Evolutionary conservation across 768 basidiomycete species (phyloP), one percentile per base, ranked within the genome.

Genomic region (Leccinum subtestaceum): DNA sequence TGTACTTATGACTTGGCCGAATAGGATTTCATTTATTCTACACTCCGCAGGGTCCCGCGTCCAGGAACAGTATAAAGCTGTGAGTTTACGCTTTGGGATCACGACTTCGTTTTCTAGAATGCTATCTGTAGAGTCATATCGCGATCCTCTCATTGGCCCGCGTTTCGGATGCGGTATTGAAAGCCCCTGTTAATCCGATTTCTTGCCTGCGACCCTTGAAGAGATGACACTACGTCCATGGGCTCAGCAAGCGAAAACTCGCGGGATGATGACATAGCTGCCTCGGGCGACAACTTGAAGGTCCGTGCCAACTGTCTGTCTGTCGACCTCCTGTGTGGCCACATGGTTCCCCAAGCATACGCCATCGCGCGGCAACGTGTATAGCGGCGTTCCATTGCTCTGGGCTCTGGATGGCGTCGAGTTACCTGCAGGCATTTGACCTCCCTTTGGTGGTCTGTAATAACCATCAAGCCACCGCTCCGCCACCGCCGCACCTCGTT

Each of bases 401-500:
- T 63, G 62, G 64, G 50, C 25, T 47, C 40, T 53, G n/a, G 10
- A 59, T 53, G 59, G 59, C 53, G 52, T 66, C 46, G 62, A 55
- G n/a, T n/a, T 55, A 31, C 58, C 56, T 60, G 58, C 62, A 59
- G 57, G 55, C 36, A 55, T 56, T 15, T 53, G 17, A 55, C 15
- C 31, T n/a, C 49, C 49, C 27, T 43, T 53, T 40, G 38, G 47
- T 25, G 7, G 31, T 48, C 45, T 53, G 59, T 51, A 31, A 58
- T 52, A 9, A 34, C 40, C 48, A 62, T 67, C 67, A 69, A 69
- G 65, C 59, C 65, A 68, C 67, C 13, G 25, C 27, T 27, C 38
- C 53, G 61, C 64, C 63, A 63, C 64, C 5, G 47, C 21, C 11
- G 7, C 38, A 46, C 36, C 48, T 55, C 55, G 11, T 60, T 59